A percentile compares a stretch with the other conserved stretches of the same genome.
phyloP scores from a whole-genome alignment of 352 stramenopile species.

The Peronosclerospora sorghi region DNA sequence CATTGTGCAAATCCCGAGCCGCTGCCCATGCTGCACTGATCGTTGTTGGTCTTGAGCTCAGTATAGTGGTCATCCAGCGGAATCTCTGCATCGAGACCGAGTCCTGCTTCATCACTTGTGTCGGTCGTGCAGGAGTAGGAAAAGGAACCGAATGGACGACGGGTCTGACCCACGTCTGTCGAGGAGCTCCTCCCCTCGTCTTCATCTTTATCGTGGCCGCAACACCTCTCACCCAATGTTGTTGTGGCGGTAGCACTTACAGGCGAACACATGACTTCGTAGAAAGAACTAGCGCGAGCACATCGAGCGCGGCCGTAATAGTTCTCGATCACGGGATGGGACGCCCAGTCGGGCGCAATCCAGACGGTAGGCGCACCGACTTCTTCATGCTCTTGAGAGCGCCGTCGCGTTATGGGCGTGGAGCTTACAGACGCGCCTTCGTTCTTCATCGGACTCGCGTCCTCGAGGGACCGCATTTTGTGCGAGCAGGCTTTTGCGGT shows the following conservation, averaged over 20 bases:
- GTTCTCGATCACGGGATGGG: constrained; percentile 69
- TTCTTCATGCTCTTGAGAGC: constrained; percentile 9
- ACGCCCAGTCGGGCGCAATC: constrained; percentile 56
- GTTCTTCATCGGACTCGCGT: constrained; percentile 8
- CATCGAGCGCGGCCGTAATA: constrained; percentile 52
- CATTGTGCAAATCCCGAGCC: constrained; percentile 32
- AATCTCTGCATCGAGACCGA: constrained; percentile 12
- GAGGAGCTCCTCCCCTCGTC: constrained; percentile 3
- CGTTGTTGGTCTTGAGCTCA: constrained; percentile 1
- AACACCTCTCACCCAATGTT: constrained; percentile 48
- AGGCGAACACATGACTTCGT: constrained; percentile 78
- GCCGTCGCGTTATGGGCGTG: constrained; percentile 3
- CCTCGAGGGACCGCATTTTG: constrained; percentile 9
- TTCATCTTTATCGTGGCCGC: constrained; percentile 29
- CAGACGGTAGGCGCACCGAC: constrained; percentile 46
- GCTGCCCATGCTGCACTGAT: constrained; percentile 1
- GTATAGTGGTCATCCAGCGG: constrained; percentile 13
- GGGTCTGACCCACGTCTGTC: constrained; percentile 4
- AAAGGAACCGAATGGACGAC: constrained; percentile 35
- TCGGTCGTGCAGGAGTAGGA: constrained; percentile 64
- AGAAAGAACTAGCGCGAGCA: constrained; percentile 56
- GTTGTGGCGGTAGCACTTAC: constrained; percentile 40
- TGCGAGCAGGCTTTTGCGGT: too few species aligned
- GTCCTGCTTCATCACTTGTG: constrained; percentile 38
- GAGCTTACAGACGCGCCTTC: constrained; percentile 1